Percentiles rank a stretch among this genome's conserved stretches.
Evolutionary conservation across 2,329 filamentous ascomycete species (phyloP).

Genomic region (Lojkania enalia): DNA sequence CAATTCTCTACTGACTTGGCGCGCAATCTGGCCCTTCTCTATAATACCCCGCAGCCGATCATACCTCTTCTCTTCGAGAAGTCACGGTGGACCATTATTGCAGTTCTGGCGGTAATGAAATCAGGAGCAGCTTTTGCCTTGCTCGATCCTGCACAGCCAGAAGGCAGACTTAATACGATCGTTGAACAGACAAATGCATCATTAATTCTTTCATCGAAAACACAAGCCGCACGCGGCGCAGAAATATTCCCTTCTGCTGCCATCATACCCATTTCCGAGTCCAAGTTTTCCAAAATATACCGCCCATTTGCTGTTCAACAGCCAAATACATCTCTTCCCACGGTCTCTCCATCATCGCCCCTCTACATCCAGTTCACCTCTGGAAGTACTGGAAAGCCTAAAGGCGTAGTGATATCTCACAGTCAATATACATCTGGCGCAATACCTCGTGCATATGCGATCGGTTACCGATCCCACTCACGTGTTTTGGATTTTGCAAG

Average conservation of each 20-base stretch:
- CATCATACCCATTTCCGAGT: conserved; percentile 39
- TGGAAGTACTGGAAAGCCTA: conserved; percentile 41
- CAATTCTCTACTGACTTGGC: conserved; percentile 37
- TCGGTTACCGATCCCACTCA: conserved; percentile 40
- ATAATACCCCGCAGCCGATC: conserved; percentile 27
- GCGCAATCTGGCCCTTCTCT: conserved; percentile 26
- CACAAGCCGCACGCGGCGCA: conserved; percentile 32
- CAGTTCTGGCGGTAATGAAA: conserved; percentile 46
- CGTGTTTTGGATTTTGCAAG: conserved; percentile 43
- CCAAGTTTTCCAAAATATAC: conserved; percentile 35
- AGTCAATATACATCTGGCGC: conserved; percentile 41
- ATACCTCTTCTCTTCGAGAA: conserved; percentile 48
- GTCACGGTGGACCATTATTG: conserved; percentile 44
- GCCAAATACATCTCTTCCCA: conserved; percentile 28
- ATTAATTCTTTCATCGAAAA: conserved; percentile 34
- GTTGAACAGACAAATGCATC: conserved; percentile 35
- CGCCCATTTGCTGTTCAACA: conserved; percentile 32
- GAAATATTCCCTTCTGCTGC: conserved; percentile 34
- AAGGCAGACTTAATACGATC: conserved; percentile 37
- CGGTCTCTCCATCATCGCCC: conserved; percentile 28
- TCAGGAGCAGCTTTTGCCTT: conserved; percentile 43
- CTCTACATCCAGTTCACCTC: conserved; percentile 45
- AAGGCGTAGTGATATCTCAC: conserved; percentile 41
- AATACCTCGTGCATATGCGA: conserved; percentile 34
- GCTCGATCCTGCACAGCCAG: conserved; percentile 42